A percentile compares a stretch with the other conserved stretches of the same genome.
Conservation (phyloP, 176 grass and related monocot genomes). For the Typha latifolia region DNA sequence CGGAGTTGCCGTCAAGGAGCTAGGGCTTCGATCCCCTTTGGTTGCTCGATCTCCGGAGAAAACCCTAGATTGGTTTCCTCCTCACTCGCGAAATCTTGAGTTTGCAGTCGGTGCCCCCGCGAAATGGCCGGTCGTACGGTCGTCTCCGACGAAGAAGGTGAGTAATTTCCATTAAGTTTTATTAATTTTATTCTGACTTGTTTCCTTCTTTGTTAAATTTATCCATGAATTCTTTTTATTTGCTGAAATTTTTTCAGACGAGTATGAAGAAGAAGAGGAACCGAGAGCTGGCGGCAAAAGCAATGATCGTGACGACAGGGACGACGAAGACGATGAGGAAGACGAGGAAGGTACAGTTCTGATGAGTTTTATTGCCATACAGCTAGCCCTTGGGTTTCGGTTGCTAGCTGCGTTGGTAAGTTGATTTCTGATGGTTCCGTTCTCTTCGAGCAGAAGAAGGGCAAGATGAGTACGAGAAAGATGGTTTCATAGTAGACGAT, state of each 20-base stretch:
- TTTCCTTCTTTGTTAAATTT: not conserved
- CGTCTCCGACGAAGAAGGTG: slow-evolving; percentile 85
- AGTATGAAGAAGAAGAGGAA: slow-evolving; percentile 54
- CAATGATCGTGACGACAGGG: slow-evolving; percentile 34
- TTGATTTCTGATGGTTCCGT: not conserved
- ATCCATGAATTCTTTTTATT: not conserved
- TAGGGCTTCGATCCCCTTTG: too few species aligned
- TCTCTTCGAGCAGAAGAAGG: slow-evolving; percentile 50
- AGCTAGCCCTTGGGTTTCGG: not conserved
- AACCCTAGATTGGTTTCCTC: not conserved
- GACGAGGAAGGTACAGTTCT: slow-evolving; percentile 58
- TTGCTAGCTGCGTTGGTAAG: not conserved
- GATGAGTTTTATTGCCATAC: not conserved
- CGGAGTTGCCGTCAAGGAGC: too few species aligned
- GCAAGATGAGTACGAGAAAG: slow-evolving; percentile 87
- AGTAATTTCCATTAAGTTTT: not conserved
- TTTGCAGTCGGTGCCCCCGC: slow-evolving; percentile 26
- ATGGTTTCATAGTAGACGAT: slow-evolving; percentile 97
- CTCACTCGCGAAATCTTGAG: slow-evolving; percentile 28
- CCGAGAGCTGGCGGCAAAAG: slow-evolving; percentile 23
- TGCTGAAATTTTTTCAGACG: slow-evolving; percentile 16
- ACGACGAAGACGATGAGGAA: slow-evolving; percentile 52
- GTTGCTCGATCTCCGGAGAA: too few species aligned
- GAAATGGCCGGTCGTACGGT: slow-evolving; percentile 55
- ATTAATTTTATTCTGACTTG: not conserved